These are phyloP conservation scores for Sporothrix humicola DNA, from an alignment of 2,329 filamentous ascomycete genomes.

Conservation along the genomic window DNA sequence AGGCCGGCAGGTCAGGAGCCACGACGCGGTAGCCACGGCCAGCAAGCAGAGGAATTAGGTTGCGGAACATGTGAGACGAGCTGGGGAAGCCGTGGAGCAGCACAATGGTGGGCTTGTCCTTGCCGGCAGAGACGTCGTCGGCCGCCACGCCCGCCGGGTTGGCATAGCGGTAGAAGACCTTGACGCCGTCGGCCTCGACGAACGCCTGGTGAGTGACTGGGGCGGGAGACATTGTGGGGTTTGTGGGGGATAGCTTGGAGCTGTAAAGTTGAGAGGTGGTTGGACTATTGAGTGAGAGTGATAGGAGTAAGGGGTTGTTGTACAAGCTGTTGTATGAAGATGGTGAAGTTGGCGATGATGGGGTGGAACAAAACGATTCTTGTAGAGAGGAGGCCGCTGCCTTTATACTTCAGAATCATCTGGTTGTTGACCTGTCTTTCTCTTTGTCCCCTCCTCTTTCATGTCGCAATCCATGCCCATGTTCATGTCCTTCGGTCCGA, in stretches of 20 bases:
- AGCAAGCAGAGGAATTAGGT: conserved; percentile 52
- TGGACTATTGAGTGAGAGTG: neutral
- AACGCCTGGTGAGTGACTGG: conserved; percentile 15
- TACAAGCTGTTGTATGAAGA: neutral
- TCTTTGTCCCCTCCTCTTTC: neutral
- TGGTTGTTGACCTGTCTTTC: neutral
- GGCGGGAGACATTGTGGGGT: neutral
- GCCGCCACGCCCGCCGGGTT: conserved; percentile 33
- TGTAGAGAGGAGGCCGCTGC: neutral
- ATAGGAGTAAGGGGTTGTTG: neutral
- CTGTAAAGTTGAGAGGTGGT: too few species aligned
- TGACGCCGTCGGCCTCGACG: conserved; percentile 43
- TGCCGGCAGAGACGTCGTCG: neutral
- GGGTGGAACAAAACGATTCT: neutral
- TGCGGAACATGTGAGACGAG: conserved; percentile 52
- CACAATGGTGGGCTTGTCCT: conserved; percentile 47
- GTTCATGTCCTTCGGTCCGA: neutral
- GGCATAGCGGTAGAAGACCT: conserved; percentile 51
- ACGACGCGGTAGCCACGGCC: conserved; percentile 50
- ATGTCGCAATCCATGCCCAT: conserved; percentile 4
- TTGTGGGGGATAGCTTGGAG: neutral
- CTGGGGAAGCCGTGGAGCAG: conserved; percentile 55
- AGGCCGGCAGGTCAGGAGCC: conserved; percentile 65
- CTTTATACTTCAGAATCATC: neutral
- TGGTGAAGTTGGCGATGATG: conserved; percentile 15